Evolutionary conservation across 192 early-diverging fungal genomes (phyloP).

Genomic region (Backusella morwellensis): DNA sequence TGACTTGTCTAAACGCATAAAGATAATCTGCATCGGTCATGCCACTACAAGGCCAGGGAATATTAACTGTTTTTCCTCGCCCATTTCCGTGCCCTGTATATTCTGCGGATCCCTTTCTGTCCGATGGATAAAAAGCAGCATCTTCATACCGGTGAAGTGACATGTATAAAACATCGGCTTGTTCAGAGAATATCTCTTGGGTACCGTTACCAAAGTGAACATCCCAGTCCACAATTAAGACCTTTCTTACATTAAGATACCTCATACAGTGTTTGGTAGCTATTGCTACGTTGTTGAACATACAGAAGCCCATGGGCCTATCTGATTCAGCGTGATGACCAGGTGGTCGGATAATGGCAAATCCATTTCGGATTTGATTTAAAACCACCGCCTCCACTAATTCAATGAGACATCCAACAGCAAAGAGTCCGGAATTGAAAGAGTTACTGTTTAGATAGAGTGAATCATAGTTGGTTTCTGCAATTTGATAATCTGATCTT

Average conservation of each 20-base stretch:
- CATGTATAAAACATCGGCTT: conserved; percentile 79
- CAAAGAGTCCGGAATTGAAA: conserved; percentile 61
- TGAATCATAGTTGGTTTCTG: conserved; percentile 54
- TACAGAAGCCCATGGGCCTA: conserved; percentile 83
- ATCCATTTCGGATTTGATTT: conserved; percentile 66
- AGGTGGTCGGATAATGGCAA: conserved; percentile 90
- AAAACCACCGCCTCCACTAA: conserved; percentile 67
- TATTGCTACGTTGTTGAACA: conserved; percentile 89
- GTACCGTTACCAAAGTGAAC: conserved; percentile 97
- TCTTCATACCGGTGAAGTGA: conserved; percentile 87
- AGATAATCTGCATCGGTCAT: conserved; percentile 88
- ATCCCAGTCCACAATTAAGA: conserved; percentile 93
- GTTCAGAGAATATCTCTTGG: conserved; percentile 75
- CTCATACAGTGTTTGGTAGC: conserved; percentile 64
- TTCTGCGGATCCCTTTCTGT: conserved; percentile 51
- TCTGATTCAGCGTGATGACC: conserved; percentile 89
- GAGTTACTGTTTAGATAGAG: conserved; percentile 70
- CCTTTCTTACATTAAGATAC: conserved; percentile 43
- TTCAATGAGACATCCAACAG: conserved; percentile 75
- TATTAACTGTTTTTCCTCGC: conserved; percentile 77
- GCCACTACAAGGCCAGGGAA: conserved; percentile 77
- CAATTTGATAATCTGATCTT: conserved; percentile 10
- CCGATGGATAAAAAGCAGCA: conserved; percentile 75
- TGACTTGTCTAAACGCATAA: conserved; percentile 71
- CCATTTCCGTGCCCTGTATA: conserved; percentile 57